Base-by-base conservation (phyloP, 2,329 filamentous ascomycete species). In the Tricladium varicosporioides region DNA sequence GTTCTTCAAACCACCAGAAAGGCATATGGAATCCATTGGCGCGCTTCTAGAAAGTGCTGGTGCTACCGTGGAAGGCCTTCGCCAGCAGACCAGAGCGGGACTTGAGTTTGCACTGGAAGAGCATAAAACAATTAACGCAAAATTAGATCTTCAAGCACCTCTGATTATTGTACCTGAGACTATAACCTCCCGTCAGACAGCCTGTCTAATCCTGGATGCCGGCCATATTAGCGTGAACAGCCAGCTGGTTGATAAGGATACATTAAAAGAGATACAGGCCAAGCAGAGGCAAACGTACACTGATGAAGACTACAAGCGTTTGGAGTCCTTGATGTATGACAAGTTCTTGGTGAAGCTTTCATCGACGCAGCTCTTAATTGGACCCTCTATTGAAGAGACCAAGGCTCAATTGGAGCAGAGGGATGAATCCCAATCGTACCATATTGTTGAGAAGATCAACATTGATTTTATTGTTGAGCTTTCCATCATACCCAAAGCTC, bases 21-120 rank as follows among this genome's bases (percentile, higher is more conserved):
- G 92, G 51, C 95, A 99, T 70, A 97, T 99, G 92, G 94, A 99
- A 70, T 99, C 94, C 9, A 97, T 99, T 65, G 89, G 86, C 11
- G 95, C 94, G 1, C 80, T 99, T 55, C 91, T 99, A 86, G 95
- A 99, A 73, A 91, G 88, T 48, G 94, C 94, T 5, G 92, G 94
- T 19, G 93, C 93, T 1, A 99, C 94, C 0, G 93, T 99, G 0
- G 93, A 99, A 73, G 93, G 92, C 7, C 80, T 99, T 57, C 84
- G 95, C 33, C 92, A 97, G 71, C 95, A 99, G 75, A 99, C 95
- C 4, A 84, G 95, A 70, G 93, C 94, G 50, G 93, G 94, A 22
- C 82, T 99, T 33, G 92, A 99, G 72, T 99, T 97, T 73, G 95
- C 94, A 0, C 78, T 99, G 2, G 89, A 97, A 68, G 95, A 99